A percentile compares a stretch with the other conserved stretches of the same genome.
phyloP scores from a whole-genome alignment of 1,139 yeast genomes.

The Yamadazyma trypodendri region DNA sequence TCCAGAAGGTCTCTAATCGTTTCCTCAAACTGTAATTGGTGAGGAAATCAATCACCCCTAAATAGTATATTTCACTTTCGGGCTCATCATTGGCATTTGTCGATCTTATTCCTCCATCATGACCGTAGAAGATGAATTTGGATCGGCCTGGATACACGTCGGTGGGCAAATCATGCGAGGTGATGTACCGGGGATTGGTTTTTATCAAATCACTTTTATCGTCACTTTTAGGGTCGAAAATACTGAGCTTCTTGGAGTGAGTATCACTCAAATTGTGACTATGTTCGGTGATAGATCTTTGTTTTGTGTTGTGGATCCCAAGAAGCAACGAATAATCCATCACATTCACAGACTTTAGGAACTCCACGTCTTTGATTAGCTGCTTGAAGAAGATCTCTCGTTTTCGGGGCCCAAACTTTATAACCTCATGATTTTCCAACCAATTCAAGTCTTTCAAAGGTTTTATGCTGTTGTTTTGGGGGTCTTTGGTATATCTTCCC shows the following conservation, averaged over 20 bases:
- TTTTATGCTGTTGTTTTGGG: slow-evolving; percentile 37
- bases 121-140: slow-evolving; percentile 65
- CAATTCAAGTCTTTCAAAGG: slow-evolving; percentile 82
- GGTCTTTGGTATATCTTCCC: slow-evolving; percentile 62
- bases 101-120: slow-evolving; percentile 84
- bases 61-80: slow-evolving; percentile 70
- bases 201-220: slow-evolving; percentile 42
- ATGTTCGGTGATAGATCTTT: slow-evolving; percentile 40
- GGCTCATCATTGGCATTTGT: slow-evolving; percentile 67
- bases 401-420: slow-evolving; percentile 74
- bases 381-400: slow-evolving; percentile 61
- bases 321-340: slow-evolving; percentile 94
- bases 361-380: slow-evolving; percentile 68
- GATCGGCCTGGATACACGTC: slow-evolving; percentile 51
- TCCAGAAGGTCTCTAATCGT: slow-evolving; percentile 81
- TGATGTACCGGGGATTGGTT: slow-evolving; percentile 48
- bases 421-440: slow-evolving; percentile 61
- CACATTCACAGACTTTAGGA: slow-evolving; percentile 71
- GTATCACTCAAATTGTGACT: slow-evolving; percentile 24
- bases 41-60: slow-evolving; percentile 92
- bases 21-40: slow-evolving; percentile 81
- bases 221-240: slow-evolving; percentile 48
- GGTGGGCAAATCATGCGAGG: slow-evolving; percentile 44
- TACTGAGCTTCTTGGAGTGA: slow-evolving; percentile 38
- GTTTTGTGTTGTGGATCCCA: slow-evolving; percentile 76